These are phyloP conservation scores for Chytriomyces confervae DNA, from an alignment of 192 early-diverging fungal species.

Conservation along the genomic window DNA sequence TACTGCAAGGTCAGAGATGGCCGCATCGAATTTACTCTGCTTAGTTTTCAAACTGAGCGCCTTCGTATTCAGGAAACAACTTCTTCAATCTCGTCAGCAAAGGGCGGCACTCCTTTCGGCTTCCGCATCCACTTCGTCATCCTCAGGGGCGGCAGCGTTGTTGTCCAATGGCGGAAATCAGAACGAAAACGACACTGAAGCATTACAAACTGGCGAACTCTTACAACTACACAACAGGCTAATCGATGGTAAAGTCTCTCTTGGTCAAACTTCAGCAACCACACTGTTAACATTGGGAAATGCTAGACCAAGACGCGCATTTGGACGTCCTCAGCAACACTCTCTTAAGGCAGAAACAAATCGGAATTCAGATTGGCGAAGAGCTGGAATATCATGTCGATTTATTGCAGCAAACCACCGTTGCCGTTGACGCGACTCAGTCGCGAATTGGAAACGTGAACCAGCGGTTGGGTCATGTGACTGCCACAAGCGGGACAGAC, in stretches of 20 bases:
- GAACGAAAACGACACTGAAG: slow-evolving; percentile 49
- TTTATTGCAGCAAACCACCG: slow-evolving; percentile 75
- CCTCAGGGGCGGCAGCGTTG: neutral
- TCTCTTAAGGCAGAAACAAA: slow-evolving; percentile 69
- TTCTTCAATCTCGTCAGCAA: neutral
- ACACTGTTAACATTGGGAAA: slow-evolving; percentile 11
- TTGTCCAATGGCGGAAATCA: slow-evolving; percentile 11
- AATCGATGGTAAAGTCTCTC: slow-evolving; percentile 59
- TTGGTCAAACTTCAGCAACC: slow-evolving; percentile 6
- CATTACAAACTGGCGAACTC: slow-evolving; percentile 47
- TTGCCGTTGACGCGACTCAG: slow-evolving; percentile 62
- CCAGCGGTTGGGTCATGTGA: neutral
- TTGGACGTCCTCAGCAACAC: slow-evolving; percentile 68
- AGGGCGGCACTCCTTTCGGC: neutral
- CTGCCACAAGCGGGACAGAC: neutral
- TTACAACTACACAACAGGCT: slow-evolving; percentile 69
- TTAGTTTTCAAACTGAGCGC: neutral
- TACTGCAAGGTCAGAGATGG: neutral
- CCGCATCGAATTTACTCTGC: neutral
- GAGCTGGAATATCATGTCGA: slow-evolving; percentile 75
- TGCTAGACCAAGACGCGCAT: slow-evolving; percentile 76
- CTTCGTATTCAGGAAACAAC: neutral
- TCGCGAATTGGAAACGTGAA: slow-evolving; percentile 24
- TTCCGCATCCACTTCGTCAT: neutral
- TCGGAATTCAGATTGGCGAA: slow-evolving; percentile 75